These are phyloP conservation scores for Hemisphaericaspora lyxosophila DNA, from an alignment of 1,139 yeast genomes.

Conservation along the genomic window DNA sequence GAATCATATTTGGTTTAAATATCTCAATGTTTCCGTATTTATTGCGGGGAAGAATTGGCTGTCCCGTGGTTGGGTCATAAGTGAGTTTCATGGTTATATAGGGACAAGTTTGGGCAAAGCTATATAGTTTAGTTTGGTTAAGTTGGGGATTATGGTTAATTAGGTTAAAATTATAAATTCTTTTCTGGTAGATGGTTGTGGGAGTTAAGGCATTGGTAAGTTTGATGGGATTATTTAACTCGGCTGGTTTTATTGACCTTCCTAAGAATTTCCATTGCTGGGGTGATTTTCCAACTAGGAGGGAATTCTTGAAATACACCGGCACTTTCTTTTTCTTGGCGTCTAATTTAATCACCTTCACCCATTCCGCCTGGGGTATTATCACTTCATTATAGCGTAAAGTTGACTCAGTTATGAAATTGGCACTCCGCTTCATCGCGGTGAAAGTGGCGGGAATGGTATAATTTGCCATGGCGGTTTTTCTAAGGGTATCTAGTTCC, in stretches of 20 bases:
- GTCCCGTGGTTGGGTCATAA: slow-evolving; percentile 10
- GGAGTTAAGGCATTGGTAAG: slow-evolving; percentile 21
- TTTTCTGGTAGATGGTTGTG: slow-evolving; percentile 24
- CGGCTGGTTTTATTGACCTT: slow-evolving; percentile 27
- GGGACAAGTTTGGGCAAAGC: slow-evolving; percentile 33
- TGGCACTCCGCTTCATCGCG: slow-evolving; percentile 33
- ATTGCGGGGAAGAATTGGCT: slow-evolving; percentile 26
- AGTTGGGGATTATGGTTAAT: slow-evolving; percentile 20
- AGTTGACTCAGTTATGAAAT: slow-evolving; percentile 26
- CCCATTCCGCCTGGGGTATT: slow-evolving; percentile 14
- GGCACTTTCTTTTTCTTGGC: slow-evolving; percentile 15
- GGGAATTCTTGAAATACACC: slow-evolving; percentile 26
- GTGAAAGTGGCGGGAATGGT: slow-evolving; percentile 28
- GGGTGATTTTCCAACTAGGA: slow-evolving; percentile 35
- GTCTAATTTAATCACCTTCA: slow-evolving; percentile 19
- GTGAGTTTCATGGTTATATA: slow-evolving; percentile 21
- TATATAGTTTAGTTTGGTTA: slow-evolving; percentile 25
- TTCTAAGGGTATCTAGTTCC: slow-evolving; percentile 26
- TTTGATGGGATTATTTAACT: slow-evolving; percentile 23
- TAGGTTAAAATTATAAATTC: slow-evolving; percentile 22
- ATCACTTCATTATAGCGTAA: slow-evolving; percentile 34
- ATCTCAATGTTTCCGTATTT: slow-evolving; percentile 38
- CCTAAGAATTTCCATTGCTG: slow-evolving; percentile 43
- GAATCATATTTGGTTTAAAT: slow-evolving; percentile 33
- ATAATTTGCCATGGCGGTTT: slow-evolving; percentile 26